These are phyloP conservation scores for Lathyrus sativus DNA, from an alignment of 306 rosid genomes.

Conservation along the genomic window DNA sequence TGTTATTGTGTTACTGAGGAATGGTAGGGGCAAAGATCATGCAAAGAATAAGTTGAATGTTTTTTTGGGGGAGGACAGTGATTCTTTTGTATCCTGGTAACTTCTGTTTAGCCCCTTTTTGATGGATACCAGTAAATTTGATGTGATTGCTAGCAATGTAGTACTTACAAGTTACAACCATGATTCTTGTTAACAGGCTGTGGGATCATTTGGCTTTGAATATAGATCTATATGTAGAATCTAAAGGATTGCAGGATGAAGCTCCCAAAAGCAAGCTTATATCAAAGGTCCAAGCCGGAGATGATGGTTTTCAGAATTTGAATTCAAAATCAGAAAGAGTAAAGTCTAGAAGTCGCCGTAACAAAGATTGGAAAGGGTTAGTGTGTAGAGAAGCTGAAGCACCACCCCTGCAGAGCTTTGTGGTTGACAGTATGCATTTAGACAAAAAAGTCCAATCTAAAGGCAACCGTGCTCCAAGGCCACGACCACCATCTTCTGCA, in stretches of 20 bases:
- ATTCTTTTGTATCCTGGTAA: conserved; percentile 94
- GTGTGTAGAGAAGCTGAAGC: conserved; percentile 61
- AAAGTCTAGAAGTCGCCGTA: conserved; percentile 63
- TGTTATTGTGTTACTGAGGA: conserved; percentile 85
- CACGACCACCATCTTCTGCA: conserved; percentile 51
- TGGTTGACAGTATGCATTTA: conserved; percentile 40
- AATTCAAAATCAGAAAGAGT: conserved; percentile 59
- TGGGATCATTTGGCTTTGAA: conserved; percentile 88
- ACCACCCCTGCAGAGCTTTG: conserved; percentile 62
- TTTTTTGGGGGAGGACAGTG: conserved; percentile 81
- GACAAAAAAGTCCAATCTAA: conserved; percentile 45
- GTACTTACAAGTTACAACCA: conserved; percentile 2
- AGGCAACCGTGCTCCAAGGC: conserved; percentile 47
- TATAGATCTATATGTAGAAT: conserved; percentile 57
- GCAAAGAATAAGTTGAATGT: conserved; percentile 78
- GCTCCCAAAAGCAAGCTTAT: conserved; percentile 47
- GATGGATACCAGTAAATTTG: conserved; percentile 4
- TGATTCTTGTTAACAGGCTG: conserved; percentile 58
- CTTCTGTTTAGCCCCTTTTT: conserved; percentile 25
- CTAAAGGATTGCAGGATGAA: conserved; percentile 55
- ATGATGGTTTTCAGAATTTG: conserved; percentile 43
- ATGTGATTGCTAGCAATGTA: conserved; percentile 23
- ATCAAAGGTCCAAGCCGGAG: conserved; percentile 49
- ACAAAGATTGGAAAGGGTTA: conserved; percentile 84
- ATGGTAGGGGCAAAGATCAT: conserved; percentile 80